phyloP scores from a whole-genome alignment of 345 rosid species.

The Nephelium lappaceum region DNA sequence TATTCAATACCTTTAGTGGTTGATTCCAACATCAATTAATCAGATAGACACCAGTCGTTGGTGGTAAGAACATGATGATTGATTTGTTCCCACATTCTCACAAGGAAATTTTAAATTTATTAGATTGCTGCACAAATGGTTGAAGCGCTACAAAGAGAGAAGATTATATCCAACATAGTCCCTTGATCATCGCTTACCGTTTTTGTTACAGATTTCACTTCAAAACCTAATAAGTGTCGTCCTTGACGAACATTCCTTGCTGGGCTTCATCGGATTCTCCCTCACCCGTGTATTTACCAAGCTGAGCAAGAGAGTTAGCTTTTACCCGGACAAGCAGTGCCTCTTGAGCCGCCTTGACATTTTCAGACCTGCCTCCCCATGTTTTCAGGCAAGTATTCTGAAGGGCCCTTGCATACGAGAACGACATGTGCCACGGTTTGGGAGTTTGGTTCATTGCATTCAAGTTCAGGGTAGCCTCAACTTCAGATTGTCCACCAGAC shows the following conservation, averaged over 20 bases:
- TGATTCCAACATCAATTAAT: background rate
- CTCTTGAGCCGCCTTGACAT: conserved; percentile 74
- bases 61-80: too few relatives aligned
- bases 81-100: too few relatives aligned
- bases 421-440: conserved; percentile 92
- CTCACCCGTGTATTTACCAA: conserved; percentile 77
- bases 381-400: conserved; percentile 88
- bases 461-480: conserved; percentile 89
- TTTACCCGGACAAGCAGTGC: conserved; percentile 65
- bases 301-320: conserved; percentile 88
- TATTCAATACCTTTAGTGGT: background rate
- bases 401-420: conserved; percentile 88
- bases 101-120: too few relatives aligned
- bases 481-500: conserved; percentile 97
- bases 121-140: too few relatives aligned
- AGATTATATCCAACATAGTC: too few relatives aligned
- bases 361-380: conserved; percentile 84
- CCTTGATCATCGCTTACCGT: background rate
- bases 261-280: conserved; percentile 35
- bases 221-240: conserved; percentile 54
- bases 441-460: conserved; percentile 87
- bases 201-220: background rate
- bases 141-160: too few relatives aligned
- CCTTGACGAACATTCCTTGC: conserved; percentile 62
- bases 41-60: background rate